phyloP scores from a whole-genome alignment of 2,329 filamentous ascomycete species.

The Fusarium pilosicola region DNA sequence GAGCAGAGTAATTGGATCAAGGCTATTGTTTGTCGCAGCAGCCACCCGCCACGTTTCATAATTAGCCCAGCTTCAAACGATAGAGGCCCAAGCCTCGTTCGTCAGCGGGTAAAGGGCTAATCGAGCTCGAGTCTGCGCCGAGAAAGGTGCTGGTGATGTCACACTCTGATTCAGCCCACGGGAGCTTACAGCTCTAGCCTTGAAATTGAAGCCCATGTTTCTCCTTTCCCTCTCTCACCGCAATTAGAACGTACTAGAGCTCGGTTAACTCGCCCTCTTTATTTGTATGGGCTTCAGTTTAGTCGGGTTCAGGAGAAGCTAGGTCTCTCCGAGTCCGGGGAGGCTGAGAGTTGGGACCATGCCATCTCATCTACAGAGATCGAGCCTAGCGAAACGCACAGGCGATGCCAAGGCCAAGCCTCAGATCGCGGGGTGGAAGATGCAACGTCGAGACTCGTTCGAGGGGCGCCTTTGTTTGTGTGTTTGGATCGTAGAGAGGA shows the following conservation, averaged over 20 bases:
- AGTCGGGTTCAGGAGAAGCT: neutral
- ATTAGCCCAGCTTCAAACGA: neutral
- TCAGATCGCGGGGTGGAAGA: conserved; percentile 1
- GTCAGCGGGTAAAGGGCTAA: neutral
- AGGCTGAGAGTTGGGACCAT: neutral
- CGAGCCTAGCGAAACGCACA: neutral
- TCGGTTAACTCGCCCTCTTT: neutral
- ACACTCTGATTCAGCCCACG: conserved; percentile 4
- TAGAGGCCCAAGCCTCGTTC: neutral
- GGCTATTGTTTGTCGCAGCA: conserved; percentile 12
- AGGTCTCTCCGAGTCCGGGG: conserved; percentile 1
- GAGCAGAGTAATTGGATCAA: conserved; percentile 2
- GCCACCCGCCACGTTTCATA: conserved; percentile 22
- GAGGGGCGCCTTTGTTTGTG: neutral
- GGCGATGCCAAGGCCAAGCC: neutral
- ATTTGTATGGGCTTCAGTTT: neutral
- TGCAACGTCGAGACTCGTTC: neutral
- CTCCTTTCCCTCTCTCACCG: neutral
- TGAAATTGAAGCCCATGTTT: neutral
- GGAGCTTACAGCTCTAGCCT: conserved; percentile 9
- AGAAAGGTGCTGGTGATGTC: neutral
- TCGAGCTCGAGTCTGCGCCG: conserved; percentile 26
- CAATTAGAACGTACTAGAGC: neutral
- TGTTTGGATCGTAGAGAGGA: neutral
- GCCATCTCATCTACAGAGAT: neutral